Evolutionary conservation across 1,284 basidiomycete species (phyloP).

Genomic region (Apiotrichum montevideense): DNA sequence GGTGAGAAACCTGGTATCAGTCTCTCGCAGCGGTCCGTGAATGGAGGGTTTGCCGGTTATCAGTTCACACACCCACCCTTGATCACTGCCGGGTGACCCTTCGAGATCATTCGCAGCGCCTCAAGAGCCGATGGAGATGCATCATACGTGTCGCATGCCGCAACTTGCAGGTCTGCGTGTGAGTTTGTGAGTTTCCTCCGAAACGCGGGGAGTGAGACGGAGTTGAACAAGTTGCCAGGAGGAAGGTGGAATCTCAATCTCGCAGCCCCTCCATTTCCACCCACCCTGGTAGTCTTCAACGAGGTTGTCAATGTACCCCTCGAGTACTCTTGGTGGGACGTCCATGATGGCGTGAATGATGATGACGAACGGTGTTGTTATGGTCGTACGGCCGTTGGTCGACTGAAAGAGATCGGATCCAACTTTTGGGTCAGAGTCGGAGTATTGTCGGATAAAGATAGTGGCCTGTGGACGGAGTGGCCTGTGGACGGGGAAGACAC

Average conservation of each 20-base stretch:
- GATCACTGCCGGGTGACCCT: slow-evolving; percentile 72
- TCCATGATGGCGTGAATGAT: not conserved
- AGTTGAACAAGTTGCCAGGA: too few relatives aligned
- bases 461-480: too few relatives aligned
- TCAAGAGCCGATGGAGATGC: slow-evolving; percentile 62
- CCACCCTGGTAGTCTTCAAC: slow-evolving; percentile 15
- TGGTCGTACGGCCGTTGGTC: too few relatives aligned
- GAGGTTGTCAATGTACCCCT: slow-evolving; percentile 11
- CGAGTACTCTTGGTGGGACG: not conserved
- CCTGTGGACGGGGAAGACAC: too few relatives aligned
- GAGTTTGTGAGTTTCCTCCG: too few relatives aligned
- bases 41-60: too few relatives aligned
- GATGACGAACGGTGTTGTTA: too few relatives aligned
- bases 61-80: slow-evolving; percentile 50
- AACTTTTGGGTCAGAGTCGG: too few relatives aligned
- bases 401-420: too few relatives aligned
- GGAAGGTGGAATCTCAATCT: too few relatives aligned
- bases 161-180: slow-evolving; percentile 26
- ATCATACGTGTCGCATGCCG: slow-evolving; percentile 51
- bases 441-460: too few relatives aligned
- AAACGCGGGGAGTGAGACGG: not conserved
- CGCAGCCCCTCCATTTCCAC: not conserved
- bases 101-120: slow-evolving; percentile 64
- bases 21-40: not conserved
- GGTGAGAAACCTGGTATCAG: slow-evolving; percentile 31